Conservation (phyloP, 352 stramenopile species). For the Phytophthora fragariae region DNA sequence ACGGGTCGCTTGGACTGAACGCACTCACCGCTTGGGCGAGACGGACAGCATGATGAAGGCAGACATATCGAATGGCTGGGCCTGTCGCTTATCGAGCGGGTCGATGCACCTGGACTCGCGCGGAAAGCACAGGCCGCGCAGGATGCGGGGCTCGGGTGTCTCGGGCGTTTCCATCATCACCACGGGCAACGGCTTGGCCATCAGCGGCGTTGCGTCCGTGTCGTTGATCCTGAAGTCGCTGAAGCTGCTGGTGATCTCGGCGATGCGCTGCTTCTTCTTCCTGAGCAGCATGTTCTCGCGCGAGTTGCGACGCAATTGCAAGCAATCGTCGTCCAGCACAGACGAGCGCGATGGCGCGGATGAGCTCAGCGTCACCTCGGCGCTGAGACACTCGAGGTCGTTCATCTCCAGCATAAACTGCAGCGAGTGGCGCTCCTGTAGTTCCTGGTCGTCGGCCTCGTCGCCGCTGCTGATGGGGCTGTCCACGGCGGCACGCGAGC, state of each 20-base stretch:
- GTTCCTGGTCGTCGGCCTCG: conserved; percentile 21
- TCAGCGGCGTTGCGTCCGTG: conserved; percentile 1
- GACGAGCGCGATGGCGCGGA: conserved; percentile 22
- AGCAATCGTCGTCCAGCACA: conserved; percentile 30
- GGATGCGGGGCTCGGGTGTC: conserved; percentile 41
- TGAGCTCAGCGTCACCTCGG: conserved; percentile 17
- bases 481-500: conserved; percentile 28
- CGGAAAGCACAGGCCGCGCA: conserved; percentile 35
- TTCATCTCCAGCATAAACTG: conserved; percentile 37
- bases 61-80: conserved; percentile 52
- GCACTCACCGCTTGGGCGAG: conserved; percentile 34
- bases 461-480: conserved; percentile 20
- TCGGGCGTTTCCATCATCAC: conserved; percentile 33
- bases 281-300: conserved; percentile 47
- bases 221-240: conserved; percentile 26
- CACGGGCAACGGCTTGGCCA: conserved; percentile 10
- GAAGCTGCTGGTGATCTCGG: conserved; percentile 33
- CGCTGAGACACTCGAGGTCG: conserved; percentile 19
- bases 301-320: conserved; percentile 47
- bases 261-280: conserved; percentile 41
- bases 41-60: conserved; percentile 55
- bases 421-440: conserved; percentile 25
- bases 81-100: conserved; percentile 45
- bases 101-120: conserved; percentile 41
- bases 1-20: neutral